A percentile compares a stretch with the other conserved stretches of the same genome.
Evolutionary conservation across 2,329 filamentous ascomycete species (phyloP).

Genomic region (Colletotrichum chlorophyti): DNA sequence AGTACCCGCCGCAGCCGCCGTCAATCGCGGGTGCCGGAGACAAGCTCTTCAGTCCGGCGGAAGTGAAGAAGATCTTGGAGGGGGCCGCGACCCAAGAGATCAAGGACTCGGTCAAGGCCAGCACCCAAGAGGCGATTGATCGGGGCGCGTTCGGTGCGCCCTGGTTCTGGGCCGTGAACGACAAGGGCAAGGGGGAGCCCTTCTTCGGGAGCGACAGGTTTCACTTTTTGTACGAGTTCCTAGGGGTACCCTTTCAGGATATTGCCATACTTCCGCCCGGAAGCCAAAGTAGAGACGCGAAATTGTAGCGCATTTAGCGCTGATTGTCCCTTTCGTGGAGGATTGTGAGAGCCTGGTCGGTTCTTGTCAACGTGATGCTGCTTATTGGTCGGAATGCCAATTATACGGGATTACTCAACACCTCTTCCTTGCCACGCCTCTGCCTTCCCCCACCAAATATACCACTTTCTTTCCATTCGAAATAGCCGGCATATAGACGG

Average conservation of each 20-base stretch:
- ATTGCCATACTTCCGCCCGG: slow-evolving; percentile 47
- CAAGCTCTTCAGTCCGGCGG: slow-evolving; percentile 53
- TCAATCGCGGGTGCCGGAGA: slow-evolving; percentile 27
- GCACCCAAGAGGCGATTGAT: slow-evolving; percentile 67
- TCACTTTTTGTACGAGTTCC: slow-evolving; percentile 71
- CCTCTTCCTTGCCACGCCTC: too few species aligned
- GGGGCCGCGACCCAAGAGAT: slow-evolving; percentile 55
- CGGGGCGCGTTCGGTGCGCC: slow-evolving; percentile 78
- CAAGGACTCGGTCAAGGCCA: slow-evolving; percentile 54
- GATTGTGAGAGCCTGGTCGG: too few species aligned
- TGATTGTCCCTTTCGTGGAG: too few species aligned
- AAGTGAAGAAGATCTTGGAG: slow-evolving; percentile 63
- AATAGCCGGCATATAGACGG: too few species aligned
- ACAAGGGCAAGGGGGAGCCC: slow-evolving; percentile 64
- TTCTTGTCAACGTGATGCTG: too few species aligned
- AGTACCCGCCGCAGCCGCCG: slow-evolving; percentile 22
- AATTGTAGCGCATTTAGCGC: too few species aligned
- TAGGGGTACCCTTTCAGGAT: slow-evolving; percentile 66
- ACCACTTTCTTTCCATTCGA: too few species aligned
- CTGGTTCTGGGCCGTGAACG: slow-evolving; percentile 74
- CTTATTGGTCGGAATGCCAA: too few species aligned
- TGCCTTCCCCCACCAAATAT: too few species aligned
- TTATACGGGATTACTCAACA: too few species aligned
- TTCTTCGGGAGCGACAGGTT: slow-evolving; percentile 84
- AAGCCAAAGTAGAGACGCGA: background rate